Conservation (phyloP, 2,329 filamentous ascomycete genomes). For the Aciculosporium take region DNA sequence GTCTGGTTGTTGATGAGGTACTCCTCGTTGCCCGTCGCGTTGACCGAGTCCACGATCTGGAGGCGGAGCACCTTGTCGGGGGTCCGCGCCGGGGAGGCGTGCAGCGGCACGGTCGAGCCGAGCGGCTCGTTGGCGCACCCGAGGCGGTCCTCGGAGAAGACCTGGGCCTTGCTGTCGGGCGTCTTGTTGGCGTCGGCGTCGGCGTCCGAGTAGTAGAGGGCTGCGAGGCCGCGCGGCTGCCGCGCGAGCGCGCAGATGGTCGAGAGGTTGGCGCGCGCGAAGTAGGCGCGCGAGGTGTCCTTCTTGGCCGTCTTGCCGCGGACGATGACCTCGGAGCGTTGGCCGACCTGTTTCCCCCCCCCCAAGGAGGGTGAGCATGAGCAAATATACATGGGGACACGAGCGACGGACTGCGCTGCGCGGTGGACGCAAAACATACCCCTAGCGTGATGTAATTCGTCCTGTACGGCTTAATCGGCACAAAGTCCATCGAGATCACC, state of each 20-base stretch:
- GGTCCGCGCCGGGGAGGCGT: background rate
- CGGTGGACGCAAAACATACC: background rate
- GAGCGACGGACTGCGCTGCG: too few species aligned
- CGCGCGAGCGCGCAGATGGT: background rate
- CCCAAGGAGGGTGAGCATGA: too few species aligned
- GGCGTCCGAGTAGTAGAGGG: background rate
- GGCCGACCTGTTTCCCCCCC: slow-evolving; percentile 24
- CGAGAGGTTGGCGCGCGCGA: background rate
- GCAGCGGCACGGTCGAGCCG: background rate
- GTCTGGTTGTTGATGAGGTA: background rate
- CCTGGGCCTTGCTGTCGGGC: background rate
- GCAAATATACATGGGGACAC: too few species aligned
- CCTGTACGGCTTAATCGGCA: slow-evolving; percentile 40
- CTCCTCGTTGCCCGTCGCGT: background rate
- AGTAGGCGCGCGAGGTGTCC: background rate
- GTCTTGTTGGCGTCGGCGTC: background rate
- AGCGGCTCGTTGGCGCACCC: background rate
- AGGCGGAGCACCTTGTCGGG: background rate
- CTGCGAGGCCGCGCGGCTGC: background rate
- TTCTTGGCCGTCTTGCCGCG: slow-evolving; percentile 17
- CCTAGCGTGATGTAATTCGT: slow-evolving; percentile 15
- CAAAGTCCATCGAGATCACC: slow-evolving; percentile 44
- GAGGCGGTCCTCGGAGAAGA: background rate
- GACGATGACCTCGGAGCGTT: slow-evolving; percentile 33
- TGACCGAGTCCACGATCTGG: background rate